Evolutionary conservation across 1,139 yeast species (phyloP), one percentile per base, ranked within the genome.

Genomic region (Pichiaceae sp.): DNA sequence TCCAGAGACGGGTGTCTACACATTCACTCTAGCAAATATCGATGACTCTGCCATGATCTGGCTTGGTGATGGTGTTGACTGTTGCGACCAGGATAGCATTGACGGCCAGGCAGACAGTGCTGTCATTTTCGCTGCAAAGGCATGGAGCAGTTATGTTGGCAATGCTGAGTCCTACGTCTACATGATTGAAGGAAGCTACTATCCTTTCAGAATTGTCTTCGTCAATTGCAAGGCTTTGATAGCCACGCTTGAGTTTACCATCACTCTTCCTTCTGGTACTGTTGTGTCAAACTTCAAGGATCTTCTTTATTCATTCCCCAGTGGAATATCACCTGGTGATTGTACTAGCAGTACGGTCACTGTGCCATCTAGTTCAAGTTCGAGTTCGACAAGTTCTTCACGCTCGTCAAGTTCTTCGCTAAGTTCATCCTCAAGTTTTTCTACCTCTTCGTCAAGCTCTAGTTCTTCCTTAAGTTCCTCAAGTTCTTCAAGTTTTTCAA

Each of bases 141-240:
- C 25, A 8, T 8, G 8, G 8, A 8, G 11, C 8, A 12, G 12
- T 21, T 8, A 21, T 21, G 25, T 12, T 21, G 11, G 11, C 8
- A 8, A 8, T 12, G 25, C 11, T 21, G 12, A 8, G 17, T 33
- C 40, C 18, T 23, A 24, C 17, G 37, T 43, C 5, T 46, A 44
- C 30, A 32, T 46, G 15, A 25, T 36, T 15, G 36, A 17, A 6
- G 54, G 51, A 7, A 29, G 34, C 15, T 53, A 47, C 31, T 54
- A 52, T 36, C 59, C 59, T 27, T 36, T 54, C 20, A 48, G 44
- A 38, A 35, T 54, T 14, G 46, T 50, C 20, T 49, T 39, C 32
- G 32, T 38, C 8, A 43, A 47, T 23, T 24, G 31, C 9, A 32
- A 15, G 2, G 16, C 24, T 9, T 19, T 16, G 15, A 15, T 8